Conservation (phyloP, 208 protist species). For the Wallacemonas rigidus region DNA sequence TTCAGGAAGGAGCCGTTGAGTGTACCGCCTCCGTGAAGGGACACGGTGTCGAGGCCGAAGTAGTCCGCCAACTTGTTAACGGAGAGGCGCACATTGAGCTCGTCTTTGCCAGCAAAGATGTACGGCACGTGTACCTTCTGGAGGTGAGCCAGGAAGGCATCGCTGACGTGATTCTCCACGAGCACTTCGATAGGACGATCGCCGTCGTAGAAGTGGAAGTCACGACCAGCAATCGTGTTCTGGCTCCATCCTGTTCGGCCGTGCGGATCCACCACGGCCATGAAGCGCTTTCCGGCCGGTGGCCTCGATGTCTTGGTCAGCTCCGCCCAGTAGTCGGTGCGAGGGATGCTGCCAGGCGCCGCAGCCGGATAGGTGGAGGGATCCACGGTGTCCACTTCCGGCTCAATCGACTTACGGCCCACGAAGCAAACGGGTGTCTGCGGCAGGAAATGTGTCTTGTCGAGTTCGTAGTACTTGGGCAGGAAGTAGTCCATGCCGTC, state of each 20-base stretch:
- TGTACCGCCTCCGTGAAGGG: conserved; percentile 32
- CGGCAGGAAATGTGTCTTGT: conserved; percentile 14
- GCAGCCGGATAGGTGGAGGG: background rate
- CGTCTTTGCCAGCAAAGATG: conserved; percentile 34
- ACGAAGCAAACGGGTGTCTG: conserved; percentile 20
- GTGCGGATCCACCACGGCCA: conserved; percentile 26
- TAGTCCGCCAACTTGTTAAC: conserved; percentile 26
- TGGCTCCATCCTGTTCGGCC: conserved; percentile 23
- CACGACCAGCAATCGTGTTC: conserved; percentile 8
- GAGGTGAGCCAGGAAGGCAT: conserved; percentile 30
- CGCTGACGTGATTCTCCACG: conserved; percentile 28
- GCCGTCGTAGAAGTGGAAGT: conserved; percentile 31
- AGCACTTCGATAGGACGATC: conserved; percentile 31
- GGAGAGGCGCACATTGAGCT: conserved; percentile 25
- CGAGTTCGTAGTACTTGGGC: conserved; percentile 12
- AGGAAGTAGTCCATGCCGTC: conserved; percentile 7
- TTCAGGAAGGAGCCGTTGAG: conserved; percentile 35
- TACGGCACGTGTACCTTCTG: conserved; percentile 27
- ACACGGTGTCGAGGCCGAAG: conserved; percentile 21
- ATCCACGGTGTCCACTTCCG: background rate
- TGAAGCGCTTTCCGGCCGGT: conserved; percentile 23
- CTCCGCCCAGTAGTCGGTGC: conserved; percentile 17
- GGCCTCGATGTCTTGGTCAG: background rate
- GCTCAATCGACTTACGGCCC: conserved; percentile 22
- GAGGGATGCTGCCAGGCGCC: conserved; percentile 10